Conservation (phyloP, 2,329 filamentous ascomycete genomes). For the Fusarium albidum region DNA sequence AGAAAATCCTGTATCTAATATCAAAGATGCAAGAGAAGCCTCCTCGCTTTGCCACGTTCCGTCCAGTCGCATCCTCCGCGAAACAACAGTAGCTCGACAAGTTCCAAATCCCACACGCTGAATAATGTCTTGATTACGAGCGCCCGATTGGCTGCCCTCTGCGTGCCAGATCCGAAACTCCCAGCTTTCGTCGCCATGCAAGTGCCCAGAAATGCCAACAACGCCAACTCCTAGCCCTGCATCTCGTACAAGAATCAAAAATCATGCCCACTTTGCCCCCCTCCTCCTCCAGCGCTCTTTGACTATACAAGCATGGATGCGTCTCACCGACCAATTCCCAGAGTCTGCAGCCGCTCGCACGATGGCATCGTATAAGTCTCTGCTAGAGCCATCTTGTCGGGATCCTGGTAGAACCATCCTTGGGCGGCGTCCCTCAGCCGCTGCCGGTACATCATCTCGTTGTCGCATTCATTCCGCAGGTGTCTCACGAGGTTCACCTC, state of each 20-base stretch:
- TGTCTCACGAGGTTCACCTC: conserved; percentile 76
- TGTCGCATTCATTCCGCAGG: conserved; percentile 76
- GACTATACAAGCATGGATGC: conserved; percentile 7
- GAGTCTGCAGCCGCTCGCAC: conserved; percentile 59
- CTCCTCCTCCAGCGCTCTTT: not conserved
- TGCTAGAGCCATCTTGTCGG: conserved; percentile 79
- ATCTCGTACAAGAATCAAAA: conserved; percentile 32
- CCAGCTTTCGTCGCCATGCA: conserved; percentile 35
- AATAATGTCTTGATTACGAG: conserved; percentile 33
- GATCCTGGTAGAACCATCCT: conserved; percentile 87
- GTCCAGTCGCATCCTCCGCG: not conserved
- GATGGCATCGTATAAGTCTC: conserved; percentile 59
- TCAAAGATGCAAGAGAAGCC: not conserved
- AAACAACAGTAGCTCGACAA: conserved; percentile 3
- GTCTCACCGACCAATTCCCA: conserved; percentile 45
- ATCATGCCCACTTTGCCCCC: conserved; percentile 12
- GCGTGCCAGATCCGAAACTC: conserved; percentile 13
- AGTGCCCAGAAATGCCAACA: conserved; percentile 38
- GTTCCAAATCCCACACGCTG: conserved; percentile 17
- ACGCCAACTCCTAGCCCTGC: conserved; percentile 39
- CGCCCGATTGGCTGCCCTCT: conserved; percentile 17
- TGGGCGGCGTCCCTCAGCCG: conserved; percentile 79
- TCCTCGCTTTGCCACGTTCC: not conserved
- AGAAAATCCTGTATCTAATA: not conserved
- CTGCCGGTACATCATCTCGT: conserved; percentile 71